These are phyloP conservation scores for Graphilbum sp. DNA, from an alignment of 2,329 filamentous ascomycete species.

Conservation along the genomic window DNA sequence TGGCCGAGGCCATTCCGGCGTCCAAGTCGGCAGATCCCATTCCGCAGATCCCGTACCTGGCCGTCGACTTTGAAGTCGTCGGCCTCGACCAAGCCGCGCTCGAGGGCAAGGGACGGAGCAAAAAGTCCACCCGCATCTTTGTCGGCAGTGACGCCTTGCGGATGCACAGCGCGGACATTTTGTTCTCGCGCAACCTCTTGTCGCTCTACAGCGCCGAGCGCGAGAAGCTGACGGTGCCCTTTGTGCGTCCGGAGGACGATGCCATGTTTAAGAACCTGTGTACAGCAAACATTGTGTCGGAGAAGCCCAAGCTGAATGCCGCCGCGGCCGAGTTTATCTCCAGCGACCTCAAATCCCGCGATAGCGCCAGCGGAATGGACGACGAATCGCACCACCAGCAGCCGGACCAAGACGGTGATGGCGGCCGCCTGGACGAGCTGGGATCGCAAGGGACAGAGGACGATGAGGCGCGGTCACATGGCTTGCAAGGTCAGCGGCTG, in stretches of 20 bases:
- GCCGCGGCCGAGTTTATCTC: slow-evolving; percentile 28
- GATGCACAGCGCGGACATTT: slow-evolving; percentile 72
- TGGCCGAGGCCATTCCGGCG: slow-evolving; percentile 74
- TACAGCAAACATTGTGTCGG: slow-evolving; percentile 39
- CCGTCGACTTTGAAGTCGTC: slow-evolving; percentile 60
- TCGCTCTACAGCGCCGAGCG: slow-evolving; percentile 74
- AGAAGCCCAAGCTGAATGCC: slow-evolving; percentile 41
- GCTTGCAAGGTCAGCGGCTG: neutral
- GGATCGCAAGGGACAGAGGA: neutral
- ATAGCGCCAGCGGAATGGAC: slow-evolving; percentile 5
- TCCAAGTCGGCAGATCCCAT: slow-evolving; percentile 56
- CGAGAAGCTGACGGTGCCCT: slow-evolving; percentile 75
- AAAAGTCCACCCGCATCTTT: slow-evolving; percentile 64
- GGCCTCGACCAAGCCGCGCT: slow-evolving; percentile 35
- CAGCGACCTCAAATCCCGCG: slow-evolving; percentile 12
- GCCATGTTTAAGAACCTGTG: slow-evolving; percentile 60
- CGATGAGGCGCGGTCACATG: neutral
- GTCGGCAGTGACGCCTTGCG: slow-evolving; percentile 79
- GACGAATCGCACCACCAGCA: slow-evolving; percentile 3
- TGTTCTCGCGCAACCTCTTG: slow-evolving; percentile 85
- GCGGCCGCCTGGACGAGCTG: neutral
- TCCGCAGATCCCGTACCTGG: slow-evolving; percentile 68
- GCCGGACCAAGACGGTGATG: neutral
- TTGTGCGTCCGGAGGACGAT: slow-evolving; percentile 85
- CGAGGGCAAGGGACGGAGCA: slow-evolving; percentile 21